A percentile compares a stretch with the other conserved stretches of the same genome.
phyloP scores from a whole-genome alignment of 495 filamentous ascomycete species.

The Oidiodendron maius region DNA sequence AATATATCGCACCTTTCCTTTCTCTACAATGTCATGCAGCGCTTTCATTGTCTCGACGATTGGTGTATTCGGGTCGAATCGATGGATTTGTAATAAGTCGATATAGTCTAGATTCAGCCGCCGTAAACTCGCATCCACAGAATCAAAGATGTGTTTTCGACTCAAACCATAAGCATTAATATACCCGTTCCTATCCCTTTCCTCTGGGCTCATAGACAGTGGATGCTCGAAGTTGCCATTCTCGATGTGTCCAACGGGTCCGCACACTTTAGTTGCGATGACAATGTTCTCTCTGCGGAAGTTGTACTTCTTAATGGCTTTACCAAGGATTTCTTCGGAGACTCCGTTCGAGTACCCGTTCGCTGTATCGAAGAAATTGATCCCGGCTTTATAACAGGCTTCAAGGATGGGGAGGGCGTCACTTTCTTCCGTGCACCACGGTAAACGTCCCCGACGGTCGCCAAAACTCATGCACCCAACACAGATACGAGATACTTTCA shows the following conservation, averaged over 20 bases:
- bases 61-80: constrained; percentile 41
- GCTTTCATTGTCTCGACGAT: constrained; percentile 57
- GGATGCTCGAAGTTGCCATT: neutral
- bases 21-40: constrained; percentile 50
- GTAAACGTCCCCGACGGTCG: constrained; percentile 35
- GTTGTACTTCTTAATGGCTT: constrained; percentile 66
- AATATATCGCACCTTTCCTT: constrained; percentile 54
- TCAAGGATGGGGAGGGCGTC: constrained; percentile 60
- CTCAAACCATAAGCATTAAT: constrained; percentile 34
- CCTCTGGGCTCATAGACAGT: neutral
- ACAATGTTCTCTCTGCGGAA: constrained; percentile 70
- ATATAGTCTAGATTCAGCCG: constrained; percentile 53
- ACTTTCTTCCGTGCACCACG: constrained; percentile 54
- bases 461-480: constrained; percentile 67
- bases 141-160: constrained; percentile 54
- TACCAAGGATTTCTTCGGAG: constrained; percentile 67
- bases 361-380: constrained; percentile 72
- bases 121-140: constrained; percentile 50
- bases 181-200: constrained; percentile 6
- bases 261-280: constrained; percentile 72
- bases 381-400: constrained; percentile 58
- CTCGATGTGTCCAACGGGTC: constrained; percentile 26
- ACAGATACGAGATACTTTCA: constrained; percentile 59
- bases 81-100: constrained; percentile 61
- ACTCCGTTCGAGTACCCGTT: constrained; percentile 62